These are phyloP conservation scores for Hypoxylon lenormandii DNA, from an alignment of 495 filamentous ascomycete genomes.

Conservation along the genomic window DNA sequence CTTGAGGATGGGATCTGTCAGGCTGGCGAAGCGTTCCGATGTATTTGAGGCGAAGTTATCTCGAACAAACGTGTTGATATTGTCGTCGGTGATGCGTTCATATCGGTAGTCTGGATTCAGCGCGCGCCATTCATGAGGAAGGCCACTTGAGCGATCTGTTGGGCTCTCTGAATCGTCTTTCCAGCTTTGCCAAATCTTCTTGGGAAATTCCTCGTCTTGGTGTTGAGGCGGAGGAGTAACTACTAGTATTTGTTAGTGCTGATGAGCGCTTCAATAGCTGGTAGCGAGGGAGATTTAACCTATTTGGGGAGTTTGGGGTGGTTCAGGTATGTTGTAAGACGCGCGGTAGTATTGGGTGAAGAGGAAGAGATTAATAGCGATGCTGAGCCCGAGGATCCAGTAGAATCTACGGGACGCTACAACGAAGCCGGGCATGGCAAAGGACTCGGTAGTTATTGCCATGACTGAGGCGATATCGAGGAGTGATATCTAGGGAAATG, in stretches of 20 bases:
- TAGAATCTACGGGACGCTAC: background rate
- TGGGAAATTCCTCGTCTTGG: constrained; percentile 13
- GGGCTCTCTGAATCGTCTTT: constrained; percentile 35
- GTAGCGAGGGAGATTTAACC: background rate
- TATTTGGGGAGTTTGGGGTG: background rate
- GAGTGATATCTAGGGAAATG: too few relatives aligned
- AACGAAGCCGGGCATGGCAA: background rate
- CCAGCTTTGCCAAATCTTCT: constrained; percentile 40
- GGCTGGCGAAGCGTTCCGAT: constrained; percentile 44
- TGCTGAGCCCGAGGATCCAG: background rate
- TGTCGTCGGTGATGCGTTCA: constrained; percentile 55
- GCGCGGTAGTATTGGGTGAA: background rate
- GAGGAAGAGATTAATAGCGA: background rate
- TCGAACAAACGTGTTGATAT: constrained; percentile 50
- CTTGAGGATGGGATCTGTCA: constrained; percentile 45
- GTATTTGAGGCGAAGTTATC: constrained; percentile 48
- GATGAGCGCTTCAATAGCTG: background rate
- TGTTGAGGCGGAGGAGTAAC: background rate
- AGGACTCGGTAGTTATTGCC: background rate
- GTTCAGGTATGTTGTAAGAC: background rate
- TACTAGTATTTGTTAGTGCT: background rate
- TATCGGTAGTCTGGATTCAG: constrained; percentile 52
- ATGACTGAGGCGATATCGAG: too few relatives aligned
- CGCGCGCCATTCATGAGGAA: constrained; percentile 43
- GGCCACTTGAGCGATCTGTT: constrained; percentile 19